Percentiles rank a stretch among this genome's conserved stretches.
Conservation (phyloP, 441 rosid genomes). For the Aleurites moluccanus region DNA sequence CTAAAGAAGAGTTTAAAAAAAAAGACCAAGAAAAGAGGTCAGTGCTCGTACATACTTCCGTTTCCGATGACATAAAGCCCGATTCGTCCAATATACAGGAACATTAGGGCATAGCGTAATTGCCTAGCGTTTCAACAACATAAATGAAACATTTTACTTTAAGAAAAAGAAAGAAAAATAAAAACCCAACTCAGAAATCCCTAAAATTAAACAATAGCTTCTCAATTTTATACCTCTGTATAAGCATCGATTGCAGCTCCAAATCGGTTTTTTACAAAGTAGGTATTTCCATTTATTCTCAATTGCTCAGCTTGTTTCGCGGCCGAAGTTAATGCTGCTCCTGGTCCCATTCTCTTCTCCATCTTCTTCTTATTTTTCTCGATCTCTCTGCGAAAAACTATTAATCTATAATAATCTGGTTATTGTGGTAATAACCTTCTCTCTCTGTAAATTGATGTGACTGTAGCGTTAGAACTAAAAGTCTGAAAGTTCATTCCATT, state of each 20-base stretch:
- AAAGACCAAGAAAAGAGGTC: not conserved
- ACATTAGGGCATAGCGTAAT: constrained; percentile 81
- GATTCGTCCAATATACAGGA: constrained; percentile 87
- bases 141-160: not conserved
- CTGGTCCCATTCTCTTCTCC: constrained; percentile 33
- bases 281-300: constrained; percentile 61
- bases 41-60: constrained; percentile 65
- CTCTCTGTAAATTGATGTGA: not conserved
- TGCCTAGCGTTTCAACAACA: constrained; percentile 46
- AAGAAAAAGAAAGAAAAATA: not conserved
- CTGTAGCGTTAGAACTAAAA: not conserved
- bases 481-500: not conserved
- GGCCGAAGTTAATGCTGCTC: constrained; percentile 34
- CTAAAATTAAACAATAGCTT: not conserved
- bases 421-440: not conserved
- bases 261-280: constrained; percentile 61
- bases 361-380: not conserved
- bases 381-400: not conserved
- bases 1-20: not conserved
- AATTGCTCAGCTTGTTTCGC: constrained; percentile 76
- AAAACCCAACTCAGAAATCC: not conserved
- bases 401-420: not conserved
- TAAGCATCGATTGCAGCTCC: constrained; percentile 98
- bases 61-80: constrained; percentile 81
- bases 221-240: constrained; percentile 58